These are phyloP conservation scores for Termitomyces sp. DNA, from an alignment of 768 basidiomycete species.

Conservation along the genomic window DNA sequence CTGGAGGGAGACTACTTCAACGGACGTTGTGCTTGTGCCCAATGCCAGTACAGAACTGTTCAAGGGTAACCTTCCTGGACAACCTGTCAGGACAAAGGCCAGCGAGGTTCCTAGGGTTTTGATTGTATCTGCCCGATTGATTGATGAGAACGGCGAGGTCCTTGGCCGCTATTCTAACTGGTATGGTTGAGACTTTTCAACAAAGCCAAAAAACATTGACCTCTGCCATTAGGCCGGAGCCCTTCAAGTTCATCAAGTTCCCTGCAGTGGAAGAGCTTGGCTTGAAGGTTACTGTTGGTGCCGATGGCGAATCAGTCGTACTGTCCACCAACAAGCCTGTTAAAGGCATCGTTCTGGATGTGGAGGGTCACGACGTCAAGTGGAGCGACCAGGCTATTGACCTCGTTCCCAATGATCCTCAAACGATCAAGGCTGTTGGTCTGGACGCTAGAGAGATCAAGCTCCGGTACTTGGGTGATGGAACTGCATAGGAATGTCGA, in stretches of 20 bases:
- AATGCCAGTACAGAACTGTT: constrained; percentile 88
- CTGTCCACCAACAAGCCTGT: constrained; percentile 66
- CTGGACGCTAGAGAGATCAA: constrained; percentile 65
- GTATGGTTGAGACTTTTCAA: constrained; percentile 34
- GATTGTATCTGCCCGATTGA: constrained; percentile 68
- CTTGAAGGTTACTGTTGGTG: constrained; percentile 48
- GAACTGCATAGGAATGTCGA: constrained; percentile 47
- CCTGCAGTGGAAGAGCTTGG: constrained; percentile 59
- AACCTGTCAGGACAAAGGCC: constrained; percentile 61
- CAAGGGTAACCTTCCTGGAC: constrained; percentile 69
- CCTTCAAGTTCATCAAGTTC: constrained; percentile 90
- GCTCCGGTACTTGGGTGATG: constrained; percentile 74
- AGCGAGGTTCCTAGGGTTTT: constrained; percentile 67
- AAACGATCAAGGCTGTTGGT: constrained; percentile 63
- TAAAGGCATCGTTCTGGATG: constrained; percentile 86
- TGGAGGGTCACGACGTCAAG: constrained; percentile 64
- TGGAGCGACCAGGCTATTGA: constrained; percentile 94
- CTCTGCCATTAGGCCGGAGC: constrained; percentile 71
- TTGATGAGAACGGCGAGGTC: constrained; percentile 54
- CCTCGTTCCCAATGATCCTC: constrained; percentile 82
- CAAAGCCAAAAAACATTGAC: constrained; percentile 3
- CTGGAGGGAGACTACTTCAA: constrained; percentile 53
- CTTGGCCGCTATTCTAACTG: constrained; percentile 77
- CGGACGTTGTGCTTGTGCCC: constrained; percentile 54
- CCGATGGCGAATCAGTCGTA: constrained; percentile 58